Evolutionary conservation across 75 land plant genomes (phyloP), one percentile per base, ranked within the genome.

Genomic region (Sequoia sempervirens): DNA sequence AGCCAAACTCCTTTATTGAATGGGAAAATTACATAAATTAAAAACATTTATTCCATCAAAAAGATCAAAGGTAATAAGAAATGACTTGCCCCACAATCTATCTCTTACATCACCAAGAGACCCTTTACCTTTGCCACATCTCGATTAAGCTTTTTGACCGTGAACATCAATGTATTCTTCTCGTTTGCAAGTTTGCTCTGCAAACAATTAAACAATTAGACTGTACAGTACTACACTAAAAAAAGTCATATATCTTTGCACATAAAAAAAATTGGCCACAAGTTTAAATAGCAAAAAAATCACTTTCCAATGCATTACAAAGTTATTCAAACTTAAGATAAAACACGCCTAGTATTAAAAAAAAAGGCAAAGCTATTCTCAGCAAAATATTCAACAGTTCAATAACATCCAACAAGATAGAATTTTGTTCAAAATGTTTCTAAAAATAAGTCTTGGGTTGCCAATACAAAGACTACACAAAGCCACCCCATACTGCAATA

Each of bases 151-250:
- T 92, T 95, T 86, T 89, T 95, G 58, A 88, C 81, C 20, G 92
- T 87, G 81, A 85, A 38, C 20, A 87, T 84, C 74, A 95, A 70
- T n/a, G 89, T 45, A 85, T 93, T 93, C 43, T 91, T 90, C 82
- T 95, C 97, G 83, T 83, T 90, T 3, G 88, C 18, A 34, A 95
- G 83, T 78, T 89, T 94, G 72, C 58, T 82, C 97, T 95, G 87
- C 81, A 88, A 30, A 56, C 15, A 32, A 47, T 32, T 53, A n/a
- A 54, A 81, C 37, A 34, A 13, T 47, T 43, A 53, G 46, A 30
- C 20, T 30, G 28, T 32, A n/a, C 43, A 36, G 36, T 69, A 68
- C 7, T 30, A 45, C 52, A 46, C 12, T 68, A 70, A 66, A 36
- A 82, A 7, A n/a, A 81, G 14, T 40, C 14, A 66, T 72, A 70